Base-by-base conservation (phyloP, 2,329 filamentous ascomycete species). In the Claviceps fusiformis region DNA sequence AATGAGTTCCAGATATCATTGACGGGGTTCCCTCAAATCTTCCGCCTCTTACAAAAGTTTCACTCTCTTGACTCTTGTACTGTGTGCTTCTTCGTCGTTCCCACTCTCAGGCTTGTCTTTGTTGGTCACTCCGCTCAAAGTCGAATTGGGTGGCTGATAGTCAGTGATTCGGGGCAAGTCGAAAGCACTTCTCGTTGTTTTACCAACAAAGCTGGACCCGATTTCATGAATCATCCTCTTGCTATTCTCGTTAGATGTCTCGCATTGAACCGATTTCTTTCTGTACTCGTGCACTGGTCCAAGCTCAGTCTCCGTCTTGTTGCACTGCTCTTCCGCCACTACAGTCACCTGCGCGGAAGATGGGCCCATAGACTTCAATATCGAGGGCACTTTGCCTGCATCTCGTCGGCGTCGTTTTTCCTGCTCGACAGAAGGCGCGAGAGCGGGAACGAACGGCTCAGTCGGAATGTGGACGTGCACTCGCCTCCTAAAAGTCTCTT, bases 391-490 rank as follows among this genome's bases (percentile, higher is more conserved):
- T 15, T 59, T 57, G 5, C 46, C 57, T 3, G 61, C 60, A 51
- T 64, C 66, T 39, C 71, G 63, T 33, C 71, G 65, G 27, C 65
- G 64, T 13, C 60, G 58, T 56, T 71, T 67, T 57, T 73, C 71
- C 50, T 73, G 66, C 49, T 64, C 58, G 37, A 71, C 55, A 0
- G 70, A 70, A n/a, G 62, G 65, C 6, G 66, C 63, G 6, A 58
- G 58, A 2, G 58, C 62, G 3, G 63, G 62, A 9, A 61, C 62
- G n/a, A 56, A 19, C 4, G 54, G 50, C 33, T 61, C 55, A 7
- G 55, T 50, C 33, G 58, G 54, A 50, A 52, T 56, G 24, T 56
- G 52, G 49, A 58, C 56, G 29, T 56, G 54, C 9, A 58, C 56
- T 46, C 54, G 51, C 43, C 47, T 57, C 35, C 39, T 41, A 3